phyloP scores from a whole-genome alignment of 208 protist genomes.

The Leptomonas seymouri region DNA sequence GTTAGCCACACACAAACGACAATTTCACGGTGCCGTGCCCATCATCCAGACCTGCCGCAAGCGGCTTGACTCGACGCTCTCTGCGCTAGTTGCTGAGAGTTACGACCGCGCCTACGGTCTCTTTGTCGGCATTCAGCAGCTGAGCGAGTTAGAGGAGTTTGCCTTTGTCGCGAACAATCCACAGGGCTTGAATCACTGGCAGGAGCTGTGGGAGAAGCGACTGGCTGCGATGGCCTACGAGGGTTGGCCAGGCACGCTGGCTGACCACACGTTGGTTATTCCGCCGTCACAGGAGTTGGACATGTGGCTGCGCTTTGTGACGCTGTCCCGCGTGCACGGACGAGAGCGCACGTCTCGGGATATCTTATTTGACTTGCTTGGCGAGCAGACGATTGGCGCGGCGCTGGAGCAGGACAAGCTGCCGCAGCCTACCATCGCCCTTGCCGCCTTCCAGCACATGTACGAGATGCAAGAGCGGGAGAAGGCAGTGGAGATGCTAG shows the following conservation, averaged over 20 bases:
- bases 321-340: slow-evolving; percentile 92
- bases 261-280: slow-evolving; percentile 96
- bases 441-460: slow-evolving; percentile 85
- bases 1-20: slow-evolving; percentile 64
- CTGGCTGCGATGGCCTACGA: slow-evolving; percentile 93
- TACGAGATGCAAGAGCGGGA: slow-evolving; percentile 85
- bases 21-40: slow-evolving; percentile 84
- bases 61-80: slow-evolving; percentile 95
- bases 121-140: slow-evolving; percentile 97
- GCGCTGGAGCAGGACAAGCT: slow-evolving; percentile 57
- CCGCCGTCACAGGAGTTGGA: slow-evolving; percentile 93
- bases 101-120: slow-evolving; percentile 98
- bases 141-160: slow-evolving; percentile 99
- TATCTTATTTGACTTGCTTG: slow-evolving; percentile 87
- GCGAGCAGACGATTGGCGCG: slow-evolving; percentile 63
- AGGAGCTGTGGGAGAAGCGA: slow-evolving; percentile 87
- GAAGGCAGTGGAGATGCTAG: slow-evolving; percentile 67
- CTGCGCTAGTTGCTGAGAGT: slow-evolving; percentile 96
- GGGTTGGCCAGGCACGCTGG: slow-evolving; percentile 97
- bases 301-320: slow-evolving; percentile 98
- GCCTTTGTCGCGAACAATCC: slow-evolving; percentile 71
- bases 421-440: slow-evolving; percentile 73
- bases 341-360: slow-evolving; percentile 87
- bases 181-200: slow-evolving; percentile 75
- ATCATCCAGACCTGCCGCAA: slow-evolving; percentile 93